Conservation (phyloP, 1,284 basidiomycete genomes). For the Wolfiporia cocos region DNA sequence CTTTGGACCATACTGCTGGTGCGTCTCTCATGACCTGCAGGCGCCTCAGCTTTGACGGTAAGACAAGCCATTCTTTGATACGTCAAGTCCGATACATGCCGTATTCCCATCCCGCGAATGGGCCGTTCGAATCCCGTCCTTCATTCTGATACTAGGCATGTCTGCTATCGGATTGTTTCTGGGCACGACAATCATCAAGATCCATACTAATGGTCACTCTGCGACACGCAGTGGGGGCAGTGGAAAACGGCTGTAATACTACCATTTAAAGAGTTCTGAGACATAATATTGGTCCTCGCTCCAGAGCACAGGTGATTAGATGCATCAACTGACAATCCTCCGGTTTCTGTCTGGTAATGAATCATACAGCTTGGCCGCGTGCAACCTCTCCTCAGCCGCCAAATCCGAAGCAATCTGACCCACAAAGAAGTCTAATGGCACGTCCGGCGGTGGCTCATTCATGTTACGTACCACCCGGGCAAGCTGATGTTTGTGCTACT, state of each 20-base stretch:
- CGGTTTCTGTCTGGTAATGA: slow-evolving; percentile 18
- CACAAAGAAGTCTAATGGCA: slow-evolving; percentile 37
- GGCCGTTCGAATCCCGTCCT: slow-evolving; percentile 83
- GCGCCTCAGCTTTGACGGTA: too few species aligned
- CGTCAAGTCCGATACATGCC: slow-evolving; percentile 63
- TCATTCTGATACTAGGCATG: slow-evolving; percentile 75
- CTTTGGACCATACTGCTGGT: slow-evolving; percentile 87
- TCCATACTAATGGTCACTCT: not conserved
- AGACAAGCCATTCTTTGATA: slow-evolving; percentile 85
- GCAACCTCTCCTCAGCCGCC: slow-evolving; percentile 56
- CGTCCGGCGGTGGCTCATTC: slow-evolving; percentile 41
- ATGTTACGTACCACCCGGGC: slow-evolving; percentile 43
- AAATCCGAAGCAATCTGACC: slow-evolving; percentile 53
- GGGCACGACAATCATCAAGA: slow-evolving; percentile 59
- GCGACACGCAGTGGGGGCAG: too few species aligned
- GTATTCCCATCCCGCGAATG: slow-evolving; percentile 88
- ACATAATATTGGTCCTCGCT: too few species aligned
- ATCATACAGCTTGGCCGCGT: slow-evolving; percentile 36
- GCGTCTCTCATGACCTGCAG: too few species aligned
- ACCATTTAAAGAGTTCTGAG: too few species aligned
- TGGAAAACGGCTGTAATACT: too few species aligned
- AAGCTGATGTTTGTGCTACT: slow-evolving; percentile 30
- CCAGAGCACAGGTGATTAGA: too few species aligned
- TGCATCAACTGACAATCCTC: slow-evolving; percentile 16
- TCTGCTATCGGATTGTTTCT: slow-evolving; percentile 76